These are phyloP conservation scores for Didymella sp. DNA, from an alignment of 2,329 filamentous ascomycete genomes.

Conservation along the genomic window DNA sequence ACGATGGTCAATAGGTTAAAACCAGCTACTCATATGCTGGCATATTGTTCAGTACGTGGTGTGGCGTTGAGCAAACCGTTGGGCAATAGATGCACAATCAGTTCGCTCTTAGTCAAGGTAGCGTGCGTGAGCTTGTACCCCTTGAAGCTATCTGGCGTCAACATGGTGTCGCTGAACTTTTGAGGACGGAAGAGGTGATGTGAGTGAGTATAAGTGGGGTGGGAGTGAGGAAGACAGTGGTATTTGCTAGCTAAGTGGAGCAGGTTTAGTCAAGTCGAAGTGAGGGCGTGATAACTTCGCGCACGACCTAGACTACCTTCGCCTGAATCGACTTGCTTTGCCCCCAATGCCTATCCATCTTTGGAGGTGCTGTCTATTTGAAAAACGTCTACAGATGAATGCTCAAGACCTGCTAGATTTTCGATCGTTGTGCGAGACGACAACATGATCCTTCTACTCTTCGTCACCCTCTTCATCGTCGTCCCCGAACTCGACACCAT, in stretches of 20 bases:
- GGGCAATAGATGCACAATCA: background rate
- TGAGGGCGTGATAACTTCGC: no score
- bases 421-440: no score
- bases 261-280: background rate
- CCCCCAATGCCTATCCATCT: no score
- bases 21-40: background rate
- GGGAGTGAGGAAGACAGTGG: background rate
- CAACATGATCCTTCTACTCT: background rate
- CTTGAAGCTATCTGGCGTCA: background rate
- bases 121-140: background rate
- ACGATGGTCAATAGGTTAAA: background rate
- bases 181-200: background rate
- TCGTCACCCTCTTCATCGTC: constrained; percentile 49
- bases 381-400: no score
- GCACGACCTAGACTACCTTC: no score
- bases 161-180: background rate
- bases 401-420: no score
- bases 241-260: background rate
- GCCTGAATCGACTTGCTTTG: no score
- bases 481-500: constrained; percentile 70
- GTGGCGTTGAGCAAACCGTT: background rate
- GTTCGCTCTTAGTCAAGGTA: background rate
- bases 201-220: background rate
- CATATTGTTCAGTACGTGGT: background rate
- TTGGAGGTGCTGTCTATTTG: no score